phyloP scores from a whole-genome alignment of 2,329 filamentous ascomycete species.

The Coleophoma cylindrospora region DNA sequence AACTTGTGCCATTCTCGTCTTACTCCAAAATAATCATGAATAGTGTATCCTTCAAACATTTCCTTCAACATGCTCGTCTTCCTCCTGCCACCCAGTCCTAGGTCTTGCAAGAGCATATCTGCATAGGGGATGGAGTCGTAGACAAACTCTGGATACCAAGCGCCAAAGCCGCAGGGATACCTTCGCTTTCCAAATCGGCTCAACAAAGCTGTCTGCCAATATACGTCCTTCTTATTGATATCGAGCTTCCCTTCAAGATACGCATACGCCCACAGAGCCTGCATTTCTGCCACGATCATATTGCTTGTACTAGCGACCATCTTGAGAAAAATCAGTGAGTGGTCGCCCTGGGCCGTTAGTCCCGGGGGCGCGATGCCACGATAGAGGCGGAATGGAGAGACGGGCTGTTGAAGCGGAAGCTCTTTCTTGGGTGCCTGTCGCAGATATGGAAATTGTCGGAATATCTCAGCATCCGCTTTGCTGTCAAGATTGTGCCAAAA shows the following conservation, averaged over 20 bases:
- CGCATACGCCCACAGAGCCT: slow-evolving; percentile 57
- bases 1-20: slow-evolving; percentile 31
- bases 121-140: slow-evolving; percentile 72
- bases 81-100: slow-evolving; percentile 52
- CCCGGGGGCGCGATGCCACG: neutral
- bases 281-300: slow-evolving; percentile 34
- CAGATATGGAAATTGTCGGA: neutral
- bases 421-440: neutral
- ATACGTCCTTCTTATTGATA: slow-evolving; percentile 31
- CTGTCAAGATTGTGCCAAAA: neutral
- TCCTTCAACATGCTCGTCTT: slow-evolving; percentile 40
- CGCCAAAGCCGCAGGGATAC: slow-evolving; percentile 60
- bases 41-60: slow-evolving; percentile 35
- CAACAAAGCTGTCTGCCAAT: slow-evolving; percentile 54
- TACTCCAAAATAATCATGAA: slow-evolving; percentile 36
- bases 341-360: neutral
- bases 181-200: slow-evolving; percentile 65
- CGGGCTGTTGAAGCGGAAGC: neutral
- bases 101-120: slow-evolving; percentile 59
- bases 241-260: slow-evolving; percentile 51
- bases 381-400: neutral
- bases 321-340: neutral
- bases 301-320: neutral
- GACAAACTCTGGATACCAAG: slow-evolving; percentile 60
- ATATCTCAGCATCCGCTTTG: neutral